Evolutionary conservation across 1,284 basidiomycete genomes (phyloP).

Genomic region (Anthracocystis setariae): DNA sequence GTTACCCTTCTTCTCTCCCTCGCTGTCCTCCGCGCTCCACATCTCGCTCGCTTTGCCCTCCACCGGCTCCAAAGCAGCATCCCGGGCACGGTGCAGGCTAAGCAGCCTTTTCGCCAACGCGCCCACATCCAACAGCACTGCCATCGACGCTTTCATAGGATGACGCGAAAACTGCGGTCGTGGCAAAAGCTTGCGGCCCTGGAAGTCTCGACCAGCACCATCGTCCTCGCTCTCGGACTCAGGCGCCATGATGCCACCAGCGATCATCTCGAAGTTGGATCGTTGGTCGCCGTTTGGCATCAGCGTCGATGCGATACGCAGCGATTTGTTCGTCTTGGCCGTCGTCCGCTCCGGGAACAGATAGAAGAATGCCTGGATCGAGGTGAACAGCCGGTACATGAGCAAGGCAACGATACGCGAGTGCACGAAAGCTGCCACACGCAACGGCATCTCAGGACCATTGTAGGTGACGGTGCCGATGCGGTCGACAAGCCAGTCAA

Average conservation of each 20-base stretch:
- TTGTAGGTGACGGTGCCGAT: slow-evolving; percentile 43
- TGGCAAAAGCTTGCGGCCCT: slow-evolving; percentile 35
- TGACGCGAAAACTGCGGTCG: slow-evolving; percentile 46
- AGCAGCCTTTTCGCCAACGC: slow-evolving; percentile 32
- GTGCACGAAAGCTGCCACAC: slow-evolving; percentile 48
- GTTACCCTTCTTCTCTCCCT: slow-evolving; percentile 49
- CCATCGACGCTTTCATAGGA: slow-evolving; percentile 51
- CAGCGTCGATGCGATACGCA: slow-evolving; percentile 47
- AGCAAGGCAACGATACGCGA: slow-evolving; percentile 42
- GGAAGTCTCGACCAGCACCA: slow-evolving; percentile 33
- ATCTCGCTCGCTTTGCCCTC: slow-evolving; percentile 14
- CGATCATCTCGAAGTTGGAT: slow-evolving; percentile 51
- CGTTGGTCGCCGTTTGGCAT: slow-evolving; percentile 42
- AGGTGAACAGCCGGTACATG: slow-evolving; percentile 47
- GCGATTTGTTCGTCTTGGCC: slow-evolving; percentile 42
- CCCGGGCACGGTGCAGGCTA: slow-evolving; percentile 36
- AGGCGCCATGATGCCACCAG: slow-evolving; percentile 21
- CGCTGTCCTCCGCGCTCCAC: slow-evolving; percentile 11
- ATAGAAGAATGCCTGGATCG: slow-evolving; percentile 48
- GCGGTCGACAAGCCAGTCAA: slow-evolving; percentile 43
- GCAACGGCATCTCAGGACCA: slow-evolving; percentile 49
- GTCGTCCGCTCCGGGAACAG: slow-evolving; percentile 42
- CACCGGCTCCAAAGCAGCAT: slow-evolving; percentile 39
- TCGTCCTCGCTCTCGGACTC: slow-evolving; percentile 49
- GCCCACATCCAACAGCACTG: slow-evolving; percentile 45